Evolutionary conservation across 1,284 basidiomycete species (phyloP).

Genomic region (Trametes versicolor): DNA sequence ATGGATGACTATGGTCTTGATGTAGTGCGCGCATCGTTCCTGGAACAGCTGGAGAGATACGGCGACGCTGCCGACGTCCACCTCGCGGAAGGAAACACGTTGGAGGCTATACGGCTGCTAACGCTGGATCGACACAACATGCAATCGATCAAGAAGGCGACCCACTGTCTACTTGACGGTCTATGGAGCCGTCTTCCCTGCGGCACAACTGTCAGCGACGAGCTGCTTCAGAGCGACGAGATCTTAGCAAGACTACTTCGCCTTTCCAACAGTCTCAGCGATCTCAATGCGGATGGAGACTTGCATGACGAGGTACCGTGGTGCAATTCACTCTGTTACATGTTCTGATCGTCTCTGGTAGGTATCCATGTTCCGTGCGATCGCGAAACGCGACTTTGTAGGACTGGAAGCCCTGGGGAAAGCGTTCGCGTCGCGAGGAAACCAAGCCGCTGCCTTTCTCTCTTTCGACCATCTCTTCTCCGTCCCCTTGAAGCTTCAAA

Average conservation of each 20-base stretch:
- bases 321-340: neutral
- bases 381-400: conserved; percentile 39
- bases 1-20: conserved; percentile 66
- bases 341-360: conserved; percentile 11
- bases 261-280: conserved; percentile 15
- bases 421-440: conserved; percentile 39
- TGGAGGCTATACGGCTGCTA: conserved; percentile 60
- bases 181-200: conserved; percentile 44
- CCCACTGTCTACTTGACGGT: conserved; percentile 34
- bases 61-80: conserved; percentile 67
- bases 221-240: conserved; percentile 13
- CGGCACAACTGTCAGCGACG: conserved; percentile 33
- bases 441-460: conserved; percentile 49
- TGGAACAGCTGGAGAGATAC: conserved; percentile 55
- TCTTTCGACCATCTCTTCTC: conserved; percentile 53
- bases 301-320: conserved; percentile 35
- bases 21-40: conserved; percentile 56
- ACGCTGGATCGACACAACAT: conserved; percentile 46
- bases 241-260: conserved; percentile 29
- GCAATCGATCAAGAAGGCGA: neutral
- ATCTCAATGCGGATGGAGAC: conserved; percentile 7
- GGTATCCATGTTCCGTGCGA: conserved; percentile 54
- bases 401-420: conserved; percentile 43
- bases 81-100: conserved; percentile 56
- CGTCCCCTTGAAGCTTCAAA: conserved; percentile 33